Percentiles rank a stretch among this genome's conserved stretches.
Conservation (phyloP, 768 basidiomycete genomes). For the Macrolepiota dolichaula region DNA sequence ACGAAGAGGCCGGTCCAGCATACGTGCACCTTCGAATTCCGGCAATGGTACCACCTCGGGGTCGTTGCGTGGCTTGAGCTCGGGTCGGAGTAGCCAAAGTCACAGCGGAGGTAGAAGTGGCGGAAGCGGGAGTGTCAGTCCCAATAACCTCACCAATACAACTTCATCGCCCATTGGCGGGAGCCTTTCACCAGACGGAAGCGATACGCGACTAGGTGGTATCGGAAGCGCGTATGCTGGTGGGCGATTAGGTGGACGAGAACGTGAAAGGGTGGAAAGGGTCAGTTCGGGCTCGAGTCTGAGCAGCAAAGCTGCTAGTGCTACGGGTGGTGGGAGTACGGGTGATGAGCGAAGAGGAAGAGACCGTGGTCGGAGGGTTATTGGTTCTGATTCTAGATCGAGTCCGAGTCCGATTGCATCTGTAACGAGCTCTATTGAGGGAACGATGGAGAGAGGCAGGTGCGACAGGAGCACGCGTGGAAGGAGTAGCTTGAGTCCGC, state of each 20-base stretch:
- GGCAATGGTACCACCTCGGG: conserved; percentile 3
- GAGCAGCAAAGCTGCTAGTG: conserved; percentile 23
- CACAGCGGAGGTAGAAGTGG: conserved; percentile 17
- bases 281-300: conserved; percentile 19
- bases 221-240: conserved; percentile 23
- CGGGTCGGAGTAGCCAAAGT: conserved; percentile 10
- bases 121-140: conserved; percentile 20
- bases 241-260: conserved; percentile 30
- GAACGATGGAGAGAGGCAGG: neutral
- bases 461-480: neutral
- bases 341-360: conserved; percentile 33
- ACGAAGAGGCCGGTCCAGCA: conserved; percentile 6
- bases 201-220: conserved; percentile 17
- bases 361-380: conserved; percentile 30
- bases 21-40: conserved; percentile 1
- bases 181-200: conserved; percentile 36
- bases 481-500: conserved; percentile 1
- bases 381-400: conserved; percentile 10
- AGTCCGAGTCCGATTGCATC: conserved; percentile 7
- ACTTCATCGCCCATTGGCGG: conserved; percentile 28
- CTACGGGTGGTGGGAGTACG: conserved; percentile 14
- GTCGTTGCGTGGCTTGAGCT: conserved; percentile 11
- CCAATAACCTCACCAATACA: conserved; percentile 54
- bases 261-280: conserved; percentile 20
- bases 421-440: neutral